phyloP scores from a whole-genome alignment of 2,329 filamentous ascomycete genomes.

The Esteya vermicola region DNA sequence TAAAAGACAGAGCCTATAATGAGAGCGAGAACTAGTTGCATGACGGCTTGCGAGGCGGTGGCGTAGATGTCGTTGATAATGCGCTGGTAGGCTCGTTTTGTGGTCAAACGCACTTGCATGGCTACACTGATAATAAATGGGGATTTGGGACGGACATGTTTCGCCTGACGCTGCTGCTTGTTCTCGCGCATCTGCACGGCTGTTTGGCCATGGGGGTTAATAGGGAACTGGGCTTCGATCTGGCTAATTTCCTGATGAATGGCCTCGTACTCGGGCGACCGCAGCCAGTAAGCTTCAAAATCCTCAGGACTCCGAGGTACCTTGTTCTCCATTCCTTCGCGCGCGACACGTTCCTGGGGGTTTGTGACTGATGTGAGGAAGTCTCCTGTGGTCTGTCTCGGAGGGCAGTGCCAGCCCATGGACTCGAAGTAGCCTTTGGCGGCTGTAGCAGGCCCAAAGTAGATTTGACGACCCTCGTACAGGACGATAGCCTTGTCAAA shows the following conservation, averaged over 20 bases:
- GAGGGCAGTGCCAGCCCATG: constrained; percentile 47
- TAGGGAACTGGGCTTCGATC: constrained; percentile 31
- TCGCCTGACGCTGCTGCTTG: constrained; percentile 33
- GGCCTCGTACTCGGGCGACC: constrained; percentile 33
- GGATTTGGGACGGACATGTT: constrained; percentile 35
- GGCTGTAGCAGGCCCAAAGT: constrained; percentile 43
- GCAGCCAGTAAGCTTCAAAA: constrained; percentile 44
- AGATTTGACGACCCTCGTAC: constrained; percentile 51
- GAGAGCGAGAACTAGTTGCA: constrained; percentile 46
- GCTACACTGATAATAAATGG: constrained; percentile 47
- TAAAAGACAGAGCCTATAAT: constrained; percentile 9
- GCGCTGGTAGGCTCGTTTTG: constrained; percentile 63
- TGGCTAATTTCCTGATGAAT: constrained; percentile 42
- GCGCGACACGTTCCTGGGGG: constrained; percentile 21
- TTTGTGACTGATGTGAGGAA: constrained; percentile 53
- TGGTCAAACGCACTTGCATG: constrained; percentile 32
- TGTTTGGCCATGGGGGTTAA: constrained; percentile 19
- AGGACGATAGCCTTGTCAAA: constrained; percentile 67
- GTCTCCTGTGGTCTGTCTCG: constrained; percentile 54
- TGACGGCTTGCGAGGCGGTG: constrained; percentile 65
- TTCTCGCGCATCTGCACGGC: constrained; percentile 32
- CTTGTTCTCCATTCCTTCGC: constrained; percentile 38
- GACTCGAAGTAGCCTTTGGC: constrained; percentile 52
- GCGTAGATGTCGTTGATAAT: constrained; percentile 61
- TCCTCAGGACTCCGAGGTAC: constrained; percentile 46